phyloP scores from a whole-genome alignment of 1,139 yeast species.

The Scheffersomyces cryptocercus region DNA sequence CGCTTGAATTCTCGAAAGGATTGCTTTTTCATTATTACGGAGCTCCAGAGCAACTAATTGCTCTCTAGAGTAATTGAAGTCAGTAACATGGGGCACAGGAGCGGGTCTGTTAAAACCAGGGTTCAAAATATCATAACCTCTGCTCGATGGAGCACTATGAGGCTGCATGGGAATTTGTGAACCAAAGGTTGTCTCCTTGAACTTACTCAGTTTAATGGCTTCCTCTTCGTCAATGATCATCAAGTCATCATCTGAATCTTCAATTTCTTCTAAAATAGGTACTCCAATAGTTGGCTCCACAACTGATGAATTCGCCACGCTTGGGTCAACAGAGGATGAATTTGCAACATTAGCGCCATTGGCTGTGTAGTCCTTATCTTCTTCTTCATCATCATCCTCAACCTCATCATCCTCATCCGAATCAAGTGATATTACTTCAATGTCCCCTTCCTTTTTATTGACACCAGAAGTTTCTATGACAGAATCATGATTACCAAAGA shows the following conservation, averaged over 20 bases:
- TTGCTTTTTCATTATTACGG: neutral
- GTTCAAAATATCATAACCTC: constrained; percentile 2
- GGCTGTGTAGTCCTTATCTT: no score
- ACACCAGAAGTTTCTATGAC: no score
- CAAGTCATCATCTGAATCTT: constrained; percentile 21
- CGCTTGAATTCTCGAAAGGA: neutral
- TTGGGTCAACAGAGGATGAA: no score
- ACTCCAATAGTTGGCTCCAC: no score
- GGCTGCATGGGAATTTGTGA: no score
- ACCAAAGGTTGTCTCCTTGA: constrained; percentile 19
- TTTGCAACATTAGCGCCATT: no score
- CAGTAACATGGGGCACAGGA: constrained; percentile 31
- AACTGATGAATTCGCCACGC: no score
- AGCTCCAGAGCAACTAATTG: constrained; percentile 5
- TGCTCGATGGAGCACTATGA: constrained; percentile 1
- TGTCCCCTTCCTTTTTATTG: neutral
- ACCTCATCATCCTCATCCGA: constrained; percentile 8
- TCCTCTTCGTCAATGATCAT: constrained; percentile 21
- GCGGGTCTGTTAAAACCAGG: constrained; percentile 29
- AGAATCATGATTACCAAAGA: no score
- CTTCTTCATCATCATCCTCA: constrained; percentile 1
- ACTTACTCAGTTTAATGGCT: constrained; percentile 17
- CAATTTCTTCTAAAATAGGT: neutral
- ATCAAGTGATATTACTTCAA: constrained; percentile 7
- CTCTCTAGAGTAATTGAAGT: constrained; percentile 4